Base-by-base conservation (phyloP, 352 stramenopile genomes). In the Globisporangium alternatum region DNA sequence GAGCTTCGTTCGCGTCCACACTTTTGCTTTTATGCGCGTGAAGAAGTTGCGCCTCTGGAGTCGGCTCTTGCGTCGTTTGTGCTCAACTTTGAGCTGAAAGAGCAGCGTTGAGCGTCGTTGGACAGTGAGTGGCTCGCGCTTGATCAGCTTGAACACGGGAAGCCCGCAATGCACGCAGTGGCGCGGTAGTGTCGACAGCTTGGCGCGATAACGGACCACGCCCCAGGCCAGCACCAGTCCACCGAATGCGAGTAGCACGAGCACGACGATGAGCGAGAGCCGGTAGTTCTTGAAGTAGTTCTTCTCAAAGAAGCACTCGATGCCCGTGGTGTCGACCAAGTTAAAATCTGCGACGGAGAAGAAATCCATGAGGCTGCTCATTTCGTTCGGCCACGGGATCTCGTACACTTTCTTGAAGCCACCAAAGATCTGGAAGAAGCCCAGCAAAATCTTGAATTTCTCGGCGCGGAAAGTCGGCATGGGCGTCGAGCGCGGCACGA, bases 371-470 rank as follows among this genome's bases (percentile, higher is more conserved):
- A 90, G 72, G 0, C 57, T 61, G 22, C 72, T 87, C 75, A 90
- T 83, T 1, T 67, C 69, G 39, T 76, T 70, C 2, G 83, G 80
- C 83, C 80, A 92, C 39, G 77, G 72, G 37, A 92, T 88, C 60
- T 90, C 78, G 60, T 92, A 92, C 7, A 84, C 69, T 37, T 84
- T 77, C 54, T 92, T 90, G 60, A 90, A 89, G 47, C 80, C 77
- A 2, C 80, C 80, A 51, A 92, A 80, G 37, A 92, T 74, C 63
- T 92, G 83, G 61, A 92, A 90, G 62, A 90, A 92, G 10, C 74
- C 79, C 13, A 92, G 62, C 64, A 92, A 57, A 39, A 92, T 92
- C 69, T 92, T 92, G 54, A 92, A 83, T 56, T 92, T 92, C 33
- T 92, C 83, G 3, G 81, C 69, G 9, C 78, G 74, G 41, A 83